phyloP scores from a whole-genome alignment of 208 protist species.

The Histomonas meleagridis region DNA sequence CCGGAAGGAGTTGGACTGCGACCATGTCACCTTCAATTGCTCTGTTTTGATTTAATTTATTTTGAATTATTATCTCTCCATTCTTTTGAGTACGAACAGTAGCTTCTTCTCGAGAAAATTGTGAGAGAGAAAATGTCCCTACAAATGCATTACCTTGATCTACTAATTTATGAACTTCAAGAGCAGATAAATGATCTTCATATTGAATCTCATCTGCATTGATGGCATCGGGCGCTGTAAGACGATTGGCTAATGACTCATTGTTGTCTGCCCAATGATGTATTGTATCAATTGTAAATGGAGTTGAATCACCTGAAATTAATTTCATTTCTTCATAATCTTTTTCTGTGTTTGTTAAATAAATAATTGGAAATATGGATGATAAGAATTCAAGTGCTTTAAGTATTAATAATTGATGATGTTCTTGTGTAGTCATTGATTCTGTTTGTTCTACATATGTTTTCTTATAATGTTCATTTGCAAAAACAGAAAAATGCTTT shows the following conservation, averaged over 20 bases:
- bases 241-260: background rate
- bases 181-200: background rate
- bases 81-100: background rate
- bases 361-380: background rate
- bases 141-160: background rate
- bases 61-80: constrained; percentile 23
- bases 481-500: background rate
- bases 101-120: background rate
- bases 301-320: background rate
- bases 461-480: background rate
- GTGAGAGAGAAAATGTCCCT: background rate
- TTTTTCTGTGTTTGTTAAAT: background rate
- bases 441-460: constrained; percentile 25
- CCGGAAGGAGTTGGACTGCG: background rate
- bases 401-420: background rate
- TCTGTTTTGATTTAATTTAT: constrained; percentile 28
- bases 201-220: background rate
- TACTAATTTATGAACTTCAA: background rate
- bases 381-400: background rate
- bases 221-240: background rate
- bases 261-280: constrained; percentile 6
- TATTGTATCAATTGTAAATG: background rate
- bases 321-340: background rate
- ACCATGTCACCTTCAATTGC: constrained; percentile 42
- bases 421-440: background rate